Conservation (phyloP, 208 protist species). For the Polymyxa betae region DNA sequence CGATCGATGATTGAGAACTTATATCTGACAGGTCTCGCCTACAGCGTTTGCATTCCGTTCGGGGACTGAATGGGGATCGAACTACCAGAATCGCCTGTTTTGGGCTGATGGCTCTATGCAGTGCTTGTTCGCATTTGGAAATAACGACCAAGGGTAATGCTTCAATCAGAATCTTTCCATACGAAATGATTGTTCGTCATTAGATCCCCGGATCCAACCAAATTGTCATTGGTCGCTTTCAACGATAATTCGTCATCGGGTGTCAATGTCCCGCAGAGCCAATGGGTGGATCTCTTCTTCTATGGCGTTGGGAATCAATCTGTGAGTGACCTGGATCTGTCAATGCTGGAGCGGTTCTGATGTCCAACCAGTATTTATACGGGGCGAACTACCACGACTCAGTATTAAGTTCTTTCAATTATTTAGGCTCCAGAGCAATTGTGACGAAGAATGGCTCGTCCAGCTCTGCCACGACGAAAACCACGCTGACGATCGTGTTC, state of each 20-base stretch:
- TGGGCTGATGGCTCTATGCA: slow-evolving; percentile 18
- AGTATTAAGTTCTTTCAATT: background rate
- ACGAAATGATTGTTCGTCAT: background rate
- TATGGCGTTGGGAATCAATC: background rate
- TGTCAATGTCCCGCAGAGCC: background rate
- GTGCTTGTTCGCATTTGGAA: slow-evolving; percentile 20
- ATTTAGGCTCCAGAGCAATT: background rate
- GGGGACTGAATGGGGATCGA: background rate
- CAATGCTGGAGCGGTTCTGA: background rate
- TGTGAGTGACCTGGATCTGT: background rate
- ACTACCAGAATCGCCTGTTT: slow-evolving; percentile 5
- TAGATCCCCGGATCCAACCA: background rate
- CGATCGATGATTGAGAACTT: background rate
- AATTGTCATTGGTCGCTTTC: background rate
- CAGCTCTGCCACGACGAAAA: background rate
- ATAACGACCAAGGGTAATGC: background rate
- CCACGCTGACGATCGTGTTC: background rate
- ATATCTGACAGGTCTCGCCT: background rate
- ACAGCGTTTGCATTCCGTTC: background rate
- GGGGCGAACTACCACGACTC: background rate
- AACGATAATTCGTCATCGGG: background rate
- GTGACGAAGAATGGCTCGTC: background rate
- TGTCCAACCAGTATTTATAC: background rate
- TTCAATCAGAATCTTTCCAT: too few species aligned
- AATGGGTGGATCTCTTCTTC: background rate